Conservation (phyloP, 2,329 filamentous ascomycete genomes). For the Bipolaris victoriae region DNA sequence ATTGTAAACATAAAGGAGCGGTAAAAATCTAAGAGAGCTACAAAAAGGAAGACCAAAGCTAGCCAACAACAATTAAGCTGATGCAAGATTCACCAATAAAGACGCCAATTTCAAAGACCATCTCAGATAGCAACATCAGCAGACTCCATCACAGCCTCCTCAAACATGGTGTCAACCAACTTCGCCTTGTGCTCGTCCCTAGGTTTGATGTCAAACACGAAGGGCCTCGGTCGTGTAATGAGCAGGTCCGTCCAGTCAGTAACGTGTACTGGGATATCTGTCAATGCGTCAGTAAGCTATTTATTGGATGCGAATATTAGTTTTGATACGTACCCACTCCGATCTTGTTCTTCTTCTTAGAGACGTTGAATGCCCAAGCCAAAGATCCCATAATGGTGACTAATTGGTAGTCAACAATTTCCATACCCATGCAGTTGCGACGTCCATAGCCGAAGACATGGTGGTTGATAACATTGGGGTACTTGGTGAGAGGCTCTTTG, state of each 20-base stretch:
- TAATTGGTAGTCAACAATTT: constrained; percentile 23
- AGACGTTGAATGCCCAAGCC: constrained; percentile 22
- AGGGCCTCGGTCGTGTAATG: constrained; percentile 4
- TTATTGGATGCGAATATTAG: not conserved
- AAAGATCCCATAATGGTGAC: constrained; percentile 15
- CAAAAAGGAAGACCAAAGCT: no score
- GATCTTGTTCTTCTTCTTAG: constrained; percentile 8
- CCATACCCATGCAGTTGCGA: constrained; percentile 17
- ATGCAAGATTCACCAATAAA: not conserved
- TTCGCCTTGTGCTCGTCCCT: constrained; percentile 5
- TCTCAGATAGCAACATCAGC: constrained; percentile 3
- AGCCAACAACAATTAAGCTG: not conserved
- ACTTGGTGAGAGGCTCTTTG: constrained; percentile 17
- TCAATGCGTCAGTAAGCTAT: not conserved
- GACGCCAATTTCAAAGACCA: not conserved
- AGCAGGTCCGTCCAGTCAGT: constrained; percentile 8
- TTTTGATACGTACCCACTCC: not conserved
- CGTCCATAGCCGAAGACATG: constrained; percentile 22
- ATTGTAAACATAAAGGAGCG: no score
- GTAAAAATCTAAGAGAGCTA: no score
- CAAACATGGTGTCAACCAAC: constrained; percentile 3
- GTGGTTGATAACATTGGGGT: constrained; percentile 18
- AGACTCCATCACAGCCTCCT: constrained; percentile 2
- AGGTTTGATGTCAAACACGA: constrained; percentile 7
- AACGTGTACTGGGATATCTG: constrained; percentile 2